Conservation (phyloP, 164 flowering plant species). For the Vitis labrusca region DNA sequence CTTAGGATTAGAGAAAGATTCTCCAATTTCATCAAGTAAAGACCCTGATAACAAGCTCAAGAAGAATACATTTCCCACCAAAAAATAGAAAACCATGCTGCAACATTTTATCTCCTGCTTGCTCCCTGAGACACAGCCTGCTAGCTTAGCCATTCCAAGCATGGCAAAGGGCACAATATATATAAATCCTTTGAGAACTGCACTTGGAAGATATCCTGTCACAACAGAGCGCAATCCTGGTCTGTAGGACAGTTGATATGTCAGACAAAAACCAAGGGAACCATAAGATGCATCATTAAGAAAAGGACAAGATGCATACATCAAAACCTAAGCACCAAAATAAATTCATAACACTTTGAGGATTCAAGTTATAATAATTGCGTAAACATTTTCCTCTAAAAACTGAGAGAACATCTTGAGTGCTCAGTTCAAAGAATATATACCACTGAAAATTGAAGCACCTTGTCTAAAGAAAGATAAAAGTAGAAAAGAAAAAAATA, state of each 20-base stretch:
- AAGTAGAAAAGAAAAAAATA: no score
- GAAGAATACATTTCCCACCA: slow-evolving; percentile 89
- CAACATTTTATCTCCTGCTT: slow-evolving; percentile 76
- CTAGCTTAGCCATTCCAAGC: slow-evolving; percentile 55
- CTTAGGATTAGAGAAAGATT: slow-evolving; percentile 67
- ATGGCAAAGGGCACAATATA: slow-evolving; percentile 77
- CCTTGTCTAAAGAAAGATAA: no score
- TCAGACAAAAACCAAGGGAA: slow-evolving; percentile 3
- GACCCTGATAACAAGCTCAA: slow-evolving; percentile 88
- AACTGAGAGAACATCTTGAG: no score
- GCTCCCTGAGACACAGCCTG: slow-evolving; percentile 70
- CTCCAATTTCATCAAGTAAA: slow-evolving; percentile 76
- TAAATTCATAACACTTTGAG: no score
- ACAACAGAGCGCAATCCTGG: slow-evolving; percentile 81
- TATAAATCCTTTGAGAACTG: slow-evolving; percentile 69
- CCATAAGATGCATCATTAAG: not conserved
- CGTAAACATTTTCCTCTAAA: no score
- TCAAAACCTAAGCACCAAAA: no score
- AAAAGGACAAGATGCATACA: not conserved
- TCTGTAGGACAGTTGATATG: slow-evolving; percentile 36
- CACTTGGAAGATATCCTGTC: slow-evolving; percentile 92
- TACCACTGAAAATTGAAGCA: no score
- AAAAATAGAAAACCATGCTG: slow-evolving; percentile 90
- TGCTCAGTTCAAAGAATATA: no score
- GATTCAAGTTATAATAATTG: no score